These are phyloP conservation scores for Trichoderma koningii DNA, from an alignment of 2,329 filamentous ascomycete species.

Conservation along the genomic window DNA sequence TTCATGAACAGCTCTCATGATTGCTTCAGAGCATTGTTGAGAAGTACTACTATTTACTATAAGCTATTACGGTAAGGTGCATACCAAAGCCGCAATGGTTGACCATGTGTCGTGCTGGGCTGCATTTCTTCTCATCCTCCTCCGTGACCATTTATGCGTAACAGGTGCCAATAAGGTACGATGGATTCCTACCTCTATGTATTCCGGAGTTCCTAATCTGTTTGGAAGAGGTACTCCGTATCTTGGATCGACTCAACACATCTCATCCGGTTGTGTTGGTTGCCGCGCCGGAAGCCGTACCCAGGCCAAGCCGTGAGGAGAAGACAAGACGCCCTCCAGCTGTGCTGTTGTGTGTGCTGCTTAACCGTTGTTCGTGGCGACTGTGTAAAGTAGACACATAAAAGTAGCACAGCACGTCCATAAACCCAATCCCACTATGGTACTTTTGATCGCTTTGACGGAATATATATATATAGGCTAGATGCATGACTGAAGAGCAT, in stretches of 20 bases:
- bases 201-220: background rate
- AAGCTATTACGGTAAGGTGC: too few relatives aligned
- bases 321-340: too few relatives aligned
- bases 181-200: too few relatives aligned
- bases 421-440: background rate
- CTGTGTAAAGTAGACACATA: background rate
- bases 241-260: background rate
- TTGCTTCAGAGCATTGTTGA: too few relatives aligned
- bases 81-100: too few relatives aligned
- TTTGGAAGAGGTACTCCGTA: background rate
- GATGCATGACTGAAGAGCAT: background rate
- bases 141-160: background rate
- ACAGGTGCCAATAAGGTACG: too few relatives aligned
- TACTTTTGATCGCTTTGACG: background rate
- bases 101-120: too few relatives aligned
- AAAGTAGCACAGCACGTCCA: background rate
- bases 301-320: background rate
- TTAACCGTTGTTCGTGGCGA: background rate
- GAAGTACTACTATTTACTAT: too few relatives aligned
- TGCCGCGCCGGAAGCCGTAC: background rate
- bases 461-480: background rate
- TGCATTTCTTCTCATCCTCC: too few relatives aligned
- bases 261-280: background rate
- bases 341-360: too few relatives aligned
- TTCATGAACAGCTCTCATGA: background rate